Percentiles rank a stretch among this genome's conserved stretches.
phyloP scores from a whole-genome alignment of 1,139 yeast species.

The Candida glucosophila region DNA sequence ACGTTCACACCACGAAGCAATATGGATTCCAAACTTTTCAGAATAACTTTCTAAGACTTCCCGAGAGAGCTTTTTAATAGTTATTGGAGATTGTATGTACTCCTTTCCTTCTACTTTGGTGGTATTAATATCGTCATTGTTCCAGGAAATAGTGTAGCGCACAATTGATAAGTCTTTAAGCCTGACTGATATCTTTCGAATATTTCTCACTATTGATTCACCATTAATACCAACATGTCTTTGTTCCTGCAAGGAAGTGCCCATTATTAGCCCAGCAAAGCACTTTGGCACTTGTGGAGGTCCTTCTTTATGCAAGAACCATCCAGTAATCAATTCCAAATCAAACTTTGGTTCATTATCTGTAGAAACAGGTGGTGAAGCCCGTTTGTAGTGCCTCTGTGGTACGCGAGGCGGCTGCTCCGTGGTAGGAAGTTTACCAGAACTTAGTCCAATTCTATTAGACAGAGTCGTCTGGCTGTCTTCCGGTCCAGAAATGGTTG shows the following conservation, averaged over 20 bases:
- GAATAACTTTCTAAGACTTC: conserved; percentile 34
- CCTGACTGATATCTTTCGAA: conserved; percentile 25
- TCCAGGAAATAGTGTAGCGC: conserved; percentile 41
- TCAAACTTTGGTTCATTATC: conserved; percentile 28
- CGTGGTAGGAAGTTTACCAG: no score
- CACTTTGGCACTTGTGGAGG: conserved; percentile 24
- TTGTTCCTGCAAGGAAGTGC: conserved; percentile 17
- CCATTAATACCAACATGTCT: conserved; percentile 8
- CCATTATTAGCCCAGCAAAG: conserved; percentile 28
- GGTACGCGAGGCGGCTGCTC: conserved; percentile 38
- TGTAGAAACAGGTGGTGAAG: conserved; percentile 6
- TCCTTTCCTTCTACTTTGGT: conserved; percentile 22
- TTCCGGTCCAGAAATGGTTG: no score
- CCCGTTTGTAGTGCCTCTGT: conserved; percentile 21
- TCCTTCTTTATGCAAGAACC: conserved; percentile 35
- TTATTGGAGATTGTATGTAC: conserved; percentile 45
- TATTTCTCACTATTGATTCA: no score
- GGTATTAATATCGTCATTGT: conserved; percentile 12
- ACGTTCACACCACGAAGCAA: conserved; percentile 59
- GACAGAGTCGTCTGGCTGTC: no score
- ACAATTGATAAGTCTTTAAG: conserved; percentile 45
- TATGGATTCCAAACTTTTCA: conserved; percentile 41
- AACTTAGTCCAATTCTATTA: no score
- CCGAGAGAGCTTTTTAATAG: conserved; percentile 21
- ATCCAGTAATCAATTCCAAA: conserved; percentile 33